Conservation (phyloP, 306 rosid species). For the Lagenaria siceraria region DNA sequence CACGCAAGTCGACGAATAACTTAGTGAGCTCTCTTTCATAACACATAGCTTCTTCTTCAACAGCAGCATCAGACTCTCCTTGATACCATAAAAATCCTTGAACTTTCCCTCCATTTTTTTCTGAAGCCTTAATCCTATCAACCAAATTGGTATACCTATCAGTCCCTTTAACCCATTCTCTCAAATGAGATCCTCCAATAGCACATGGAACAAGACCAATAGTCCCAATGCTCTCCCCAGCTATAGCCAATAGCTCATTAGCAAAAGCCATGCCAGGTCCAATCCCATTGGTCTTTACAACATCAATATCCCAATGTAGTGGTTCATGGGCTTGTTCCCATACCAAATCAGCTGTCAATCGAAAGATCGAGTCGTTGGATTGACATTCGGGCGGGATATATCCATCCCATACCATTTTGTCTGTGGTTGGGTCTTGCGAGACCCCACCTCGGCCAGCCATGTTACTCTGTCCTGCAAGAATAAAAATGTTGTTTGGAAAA, state of each 20-base stretch:
- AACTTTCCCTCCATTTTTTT: background rate
- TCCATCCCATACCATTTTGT: background rate
- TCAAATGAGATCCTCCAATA: background rate
- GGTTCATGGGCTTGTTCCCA: background rate
- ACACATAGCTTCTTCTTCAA: background rate
- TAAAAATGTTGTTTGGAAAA: background rate
- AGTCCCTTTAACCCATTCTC: slow-evolving; percentile 3
- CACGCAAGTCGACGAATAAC: background rate
- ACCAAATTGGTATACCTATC: background rate
- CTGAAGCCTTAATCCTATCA: background rate
- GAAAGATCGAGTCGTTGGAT: background rate
- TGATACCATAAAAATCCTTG: background rate
- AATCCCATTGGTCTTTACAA: background rate
- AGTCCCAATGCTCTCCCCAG: background rate
- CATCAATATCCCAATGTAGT: background rate
- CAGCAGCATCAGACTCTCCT: slow-evolving; percentile 1
- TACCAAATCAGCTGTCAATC: background rate
- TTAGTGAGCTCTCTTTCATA: background rate
- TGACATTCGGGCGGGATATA: background rate
- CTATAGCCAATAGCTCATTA: background rate
- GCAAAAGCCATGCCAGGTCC: slow-evolving; percentile 4
- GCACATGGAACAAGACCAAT: background rate
- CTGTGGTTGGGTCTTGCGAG: background rate
- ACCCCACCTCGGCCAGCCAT: slow-evolving; percentile 2
- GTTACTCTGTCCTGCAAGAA: background rate